These are phyloP conservation scores for Aspergillus cristatus DNA, from an alignment of 495 filamentous ascomycete species.

Conservation along the genomic window DNA sequence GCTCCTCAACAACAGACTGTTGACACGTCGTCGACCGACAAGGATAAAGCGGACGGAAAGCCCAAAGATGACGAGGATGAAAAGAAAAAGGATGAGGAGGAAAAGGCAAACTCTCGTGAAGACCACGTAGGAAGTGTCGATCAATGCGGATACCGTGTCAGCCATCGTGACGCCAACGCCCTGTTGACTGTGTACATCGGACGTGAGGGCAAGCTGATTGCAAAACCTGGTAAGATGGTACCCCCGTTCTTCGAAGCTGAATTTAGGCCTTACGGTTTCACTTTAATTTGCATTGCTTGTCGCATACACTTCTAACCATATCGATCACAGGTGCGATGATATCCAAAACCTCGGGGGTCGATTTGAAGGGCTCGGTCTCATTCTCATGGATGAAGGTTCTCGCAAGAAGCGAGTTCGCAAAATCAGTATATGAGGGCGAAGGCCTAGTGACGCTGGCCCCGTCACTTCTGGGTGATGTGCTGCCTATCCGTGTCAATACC, in stretches of 20 bases:
- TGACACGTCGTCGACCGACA: too few species aligned
- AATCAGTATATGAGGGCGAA: slow-evolving; percentile 79
- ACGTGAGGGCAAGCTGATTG: too few species aligned
- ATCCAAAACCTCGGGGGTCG: slow-evolving; percentile 83
- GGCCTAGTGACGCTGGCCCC: slow-evolving; percentile 85
- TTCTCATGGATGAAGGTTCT: slow-evolving; percentile 82
- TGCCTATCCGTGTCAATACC: slow-evolving; percentile 69
- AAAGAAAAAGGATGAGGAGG: too few species aligned
- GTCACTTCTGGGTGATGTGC: slow-evolving; percentile 74
- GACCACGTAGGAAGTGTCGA: slow-evolving; percentile 94
- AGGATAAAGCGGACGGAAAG: too few species aligned
- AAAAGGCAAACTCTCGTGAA: too few species aligned
- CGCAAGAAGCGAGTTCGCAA: slow-evolving; percentile 68
- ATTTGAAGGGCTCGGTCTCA: slow-evolving; percentile 67
- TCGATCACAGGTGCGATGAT: slow-evolving; percentile 65
- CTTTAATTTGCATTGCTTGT: too few species aligned
- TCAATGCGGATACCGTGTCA: slow-evolving; percentile 83
- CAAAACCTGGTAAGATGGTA: slow-evolving; percentile 68
- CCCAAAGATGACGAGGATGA: too few species aligned
- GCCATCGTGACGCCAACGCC: slow-evolving; percentile 84
- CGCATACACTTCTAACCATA: too few species aligned
- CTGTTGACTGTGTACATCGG: slow-evolving; percentile 74
- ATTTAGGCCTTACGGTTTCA: too few species aligned
- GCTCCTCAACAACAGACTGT: too few species aligned
- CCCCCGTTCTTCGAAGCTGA: too few species aligned